A percentile compares a stretch with the other conserved stretches of the same genome.
These are phyloP conservation scores for Globisporangium apiculatum DNA, from an alignment of 352 stramenopile species.

Conservation along the genomic window DNA sequence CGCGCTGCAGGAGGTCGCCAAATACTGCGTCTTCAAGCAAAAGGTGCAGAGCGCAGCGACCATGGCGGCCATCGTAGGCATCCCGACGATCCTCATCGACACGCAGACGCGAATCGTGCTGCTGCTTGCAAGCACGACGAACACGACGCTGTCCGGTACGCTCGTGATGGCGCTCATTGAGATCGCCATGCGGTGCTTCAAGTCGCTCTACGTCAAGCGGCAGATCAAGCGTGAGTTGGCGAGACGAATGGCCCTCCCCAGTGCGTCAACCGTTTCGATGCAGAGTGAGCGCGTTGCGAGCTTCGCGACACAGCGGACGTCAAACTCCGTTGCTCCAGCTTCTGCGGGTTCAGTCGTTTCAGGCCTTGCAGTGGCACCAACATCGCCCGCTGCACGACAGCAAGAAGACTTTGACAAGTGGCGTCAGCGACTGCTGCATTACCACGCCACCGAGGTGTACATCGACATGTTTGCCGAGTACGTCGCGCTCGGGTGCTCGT, in stretches of 20 bases:
- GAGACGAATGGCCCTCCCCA: background rate
- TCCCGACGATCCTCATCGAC: conserved; percentile 29
- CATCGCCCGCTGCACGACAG: too few relatives aligned
- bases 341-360: too few relatives aligned
- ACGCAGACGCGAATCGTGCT: conserved; percentile 29
- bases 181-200: conserved; percentile 12
- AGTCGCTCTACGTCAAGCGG: conserved; percentile 1
- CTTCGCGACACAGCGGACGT: too few relatives aligned
- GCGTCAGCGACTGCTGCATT: conserved; percentile 15
- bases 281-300: too few relatives aligned
- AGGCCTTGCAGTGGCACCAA: too few relatives aligned
- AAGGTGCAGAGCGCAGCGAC: conserved; percentile 6
- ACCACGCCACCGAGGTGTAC: conserved; percentile 21
- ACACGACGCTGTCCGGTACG: conserved; percentile 13
- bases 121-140: conserved; percentile 17
- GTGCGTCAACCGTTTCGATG: too few relatives aligned
- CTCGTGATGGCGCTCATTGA: conserved; percentile 19
- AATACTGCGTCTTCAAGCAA: conserved; percentile 1
- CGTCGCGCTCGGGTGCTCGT: conserved; percentile 32
- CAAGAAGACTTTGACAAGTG: conserved; percentile 8
- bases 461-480: conserved; percentile 46
- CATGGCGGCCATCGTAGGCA: conserved; percentile 19
- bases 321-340: too few relatives aligned
- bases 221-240: background rate
- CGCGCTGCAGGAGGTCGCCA: conserved; percentile 12